Evolutionary conservation across 2,329 filamentous ascomycete species (phyloP), one percentile per base, ranked within the genome.

Genomic region (Nannizziopsis arthrosporioides): DNA sequence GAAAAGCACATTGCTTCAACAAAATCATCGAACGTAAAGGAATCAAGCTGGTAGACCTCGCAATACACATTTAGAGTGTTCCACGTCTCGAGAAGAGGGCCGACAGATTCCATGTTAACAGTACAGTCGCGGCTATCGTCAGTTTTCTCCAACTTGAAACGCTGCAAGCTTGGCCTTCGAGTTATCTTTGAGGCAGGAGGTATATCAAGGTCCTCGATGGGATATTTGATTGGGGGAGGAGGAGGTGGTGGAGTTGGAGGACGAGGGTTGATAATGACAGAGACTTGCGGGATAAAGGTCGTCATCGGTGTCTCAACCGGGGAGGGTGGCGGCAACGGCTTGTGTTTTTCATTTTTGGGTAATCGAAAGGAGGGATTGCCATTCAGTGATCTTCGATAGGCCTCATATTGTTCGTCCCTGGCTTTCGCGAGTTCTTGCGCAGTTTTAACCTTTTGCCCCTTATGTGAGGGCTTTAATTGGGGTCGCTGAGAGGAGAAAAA

Each of bases 21-120:
- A 59, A 89, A 96, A 63, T 98, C 92, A 63, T 98, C 92, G 59
- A 96, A 93, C 0, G 90, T 96, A 61, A 98, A 98, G 0, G 90
- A 96, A 64, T 98, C 92, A 19, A 98, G 74, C 59, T 86, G 80
- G 61, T 94, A 94, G 14, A 95, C 83, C 59, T 94, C 87, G 61
- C 88, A 94, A 62, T 95, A 95, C n/a, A 98, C 90, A 59, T 95
- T 98, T 31, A 98, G 74, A 0, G 89, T 95, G 58, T 95, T 88
- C 92, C 92, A 98, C 0, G 85, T 86, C 66, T 95, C 90, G 18
- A 98, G 69, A 12, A 96, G 70, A 2, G 80, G 76, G 0, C 89
- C 88, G n/a, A 95, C 78, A 2, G 87, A 90, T 57, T 84, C 80
- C 79, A 90, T 92, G 15, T 81, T 70, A 47, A 96, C 81, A 78